Conservation (phyloP, 495 filamentous ascomycete genomes). For the Antarctomyces pellizariae region DNA sequence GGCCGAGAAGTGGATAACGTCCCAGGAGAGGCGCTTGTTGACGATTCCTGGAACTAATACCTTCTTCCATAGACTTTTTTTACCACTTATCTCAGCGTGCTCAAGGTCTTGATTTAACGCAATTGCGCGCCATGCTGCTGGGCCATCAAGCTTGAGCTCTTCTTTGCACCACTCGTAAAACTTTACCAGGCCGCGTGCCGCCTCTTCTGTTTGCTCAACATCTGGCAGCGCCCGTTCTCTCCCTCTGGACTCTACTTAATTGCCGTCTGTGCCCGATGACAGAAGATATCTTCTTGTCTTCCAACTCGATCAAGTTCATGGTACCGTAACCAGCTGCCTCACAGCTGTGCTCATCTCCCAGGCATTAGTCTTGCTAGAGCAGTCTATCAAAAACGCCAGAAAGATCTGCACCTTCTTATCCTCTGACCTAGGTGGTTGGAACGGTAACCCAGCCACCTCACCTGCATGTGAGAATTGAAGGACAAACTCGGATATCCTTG, state of each 20-base stretch:
- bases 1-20: constrained; percentile 35
- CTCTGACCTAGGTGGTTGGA: constrained; percentile 12
- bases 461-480: constrained; percentile 18
- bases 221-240: constrained; percentile 11
- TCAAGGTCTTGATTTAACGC: constrained; percentile 21
- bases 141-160: constrained; percentile 2
- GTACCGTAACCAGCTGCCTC: constrained; percentile 34
- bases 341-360: constrained; percentile 33
- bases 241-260: constrained; percentile 14
- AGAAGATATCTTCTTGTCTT: constrained; percentile 4
- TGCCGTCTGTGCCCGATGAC: constrained; percentile 26
- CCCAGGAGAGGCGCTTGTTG: constrained; percentile 23
- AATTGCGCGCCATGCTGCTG: constrained; percentile 15
- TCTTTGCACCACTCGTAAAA: not conserved
- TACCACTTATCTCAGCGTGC: too few relatives aligned
- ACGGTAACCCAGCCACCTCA: constrained; percentile 17
- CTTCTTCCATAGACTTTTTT: too few relatives aligned
- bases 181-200: constrained; percentile 8
- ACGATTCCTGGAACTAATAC: constrained; percentile 7
- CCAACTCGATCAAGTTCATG: constrained; percentile 19
- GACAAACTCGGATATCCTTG: constrained; percentile 24
- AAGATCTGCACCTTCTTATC: constrained; percentile 23
- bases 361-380: constrained; percentile 30
- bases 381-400: constrained; percentile 34
- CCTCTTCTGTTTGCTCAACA: constrained; percentile 6